Percentiles rank a stretch among this genome's conserved stretches.
phyloP scores from a whole-genome alignment of 164 flowering plant genomes.

The Pachysandra terminalis region DNA sequence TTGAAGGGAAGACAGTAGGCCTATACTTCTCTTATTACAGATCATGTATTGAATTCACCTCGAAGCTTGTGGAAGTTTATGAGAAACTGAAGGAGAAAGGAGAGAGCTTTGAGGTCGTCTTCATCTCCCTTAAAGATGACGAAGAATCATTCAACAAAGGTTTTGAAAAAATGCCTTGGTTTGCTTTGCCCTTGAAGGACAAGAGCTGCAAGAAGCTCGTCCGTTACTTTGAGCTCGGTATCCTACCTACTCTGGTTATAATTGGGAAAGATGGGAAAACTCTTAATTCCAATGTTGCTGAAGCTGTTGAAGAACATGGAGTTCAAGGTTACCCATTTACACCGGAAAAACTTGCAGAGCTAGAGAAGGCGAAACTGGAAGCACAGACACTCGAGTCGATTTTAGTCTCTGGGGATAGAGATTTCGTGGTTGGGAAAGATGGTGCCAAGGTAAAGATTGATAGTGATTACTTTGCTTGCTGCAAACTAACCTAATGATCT shows the following conservation, averaged over 20 bases:
- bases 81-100: conserved; percentile 35
- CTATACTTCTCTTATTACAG: conserved; percentile 34
- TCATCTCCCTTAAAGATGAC: conserved; percentile 35
- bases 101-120: conserved; percentile 48
- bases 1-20: conserved; percentile 51
- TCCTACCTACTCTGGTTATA: conserved; percentile 43
- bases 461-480: too few relatives aligned
- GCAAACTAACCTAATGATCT: too few relatives aligned
- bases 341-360: conserved; percentile 45
- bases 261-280: conserved; percentile 61
- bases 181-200: conserved; percentile 41
- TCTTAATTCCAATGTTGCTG: conserved; percentile 41
- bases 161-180: conserved; percentile 40
- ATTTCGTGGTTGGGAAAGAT: conserved; percentile 46
- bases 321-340: conserved; percentile 48
- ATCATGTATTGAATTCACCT: conserved; percentile 27
- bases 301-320: conserved; percentile 50
- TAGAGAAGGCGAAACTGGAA: conserved; percentile 43
- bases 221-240: conserved; percentile 42
- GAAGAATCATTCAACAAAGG: conserved; percentile 30
- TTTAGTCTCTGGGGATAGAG: conserved; percentile 39
- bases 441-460: conserved; percentile 46
- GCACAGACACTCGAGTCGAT: conserved; percentile 55
- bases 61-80: conserved; percentile 36
- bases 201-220: conserved; percentile 33